Evolutionary conservation across 108 stramenopile species (phyloP).

Genomic region (Stephanodiscus triporus): DNA sequence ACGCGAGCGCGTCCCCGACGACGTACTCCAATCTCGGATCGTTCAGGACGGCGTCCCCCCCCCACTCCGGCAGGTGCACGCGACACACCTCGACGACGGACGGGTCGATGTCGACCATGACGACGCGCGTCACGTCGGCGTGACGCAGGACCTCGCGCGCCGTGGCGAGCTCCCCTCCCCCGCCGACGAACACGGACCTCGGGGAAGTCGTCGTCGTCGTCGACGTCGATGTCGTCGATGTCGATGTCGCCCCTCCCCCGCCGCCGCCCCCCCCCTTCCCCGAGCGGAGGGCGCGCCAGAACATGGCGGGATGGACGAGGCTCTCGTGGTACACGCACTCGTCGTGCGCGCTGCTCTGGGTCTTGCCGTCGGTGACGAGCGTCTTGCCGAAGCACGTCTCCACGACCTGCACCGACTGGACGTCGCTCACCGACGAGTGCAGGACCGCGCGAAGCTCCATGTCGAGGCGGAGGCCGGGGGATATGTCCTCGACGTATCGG

Average conservation of each 20-base stretch:
- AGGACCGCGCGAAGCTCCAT: conserved; percentile 58
- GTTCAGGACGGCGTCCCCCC: conserved; percentile 61
- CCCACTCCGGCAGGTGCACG: conserved; percentile 81
- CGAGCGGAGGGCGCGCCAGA: conserved; percentile 49
- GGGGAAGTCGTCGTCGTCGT: conserved; percentile 38
- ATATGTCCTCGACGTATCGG: conserved; percentile 57
- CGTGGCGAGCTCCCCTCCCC: conserved; percentile 89
- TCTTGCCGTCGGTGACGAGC: conserved; percentile 92
- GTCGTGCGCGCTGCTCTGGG: conserved; percentile 82
- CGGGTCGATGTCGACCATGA: conserved; percentile 92
- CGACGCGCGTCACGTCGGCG: conserved; percentile 71
- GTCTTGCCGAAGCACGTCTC: conserved; percentile 59
- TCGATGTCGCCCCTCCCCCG: background rate
- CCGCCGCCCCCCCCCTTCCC: no score
- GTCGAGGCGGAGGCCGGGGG: conserved; percentile 58
- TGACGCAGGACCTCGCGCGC: conserved; percentile 85
- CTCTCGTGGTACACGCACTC: conserved; percentile 91
- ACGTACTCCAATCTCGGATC: conserved; percentile 76
- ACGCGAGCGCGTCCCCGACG: conserved; percentile 74
- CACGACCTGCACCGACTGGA: conserved; percentile 46
- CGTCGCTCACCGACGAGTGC: conserved; percentile 51
- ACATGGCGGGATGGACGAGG: conserved; percentile 81
- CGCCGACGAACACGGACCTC: conserved; percentile 84
- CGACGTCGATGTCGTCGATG: background rate
- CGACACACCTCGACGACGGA: conserved; percentile 78